Base-by-base conservation (phyloP, 2,329 filamentous ascomycete genomes). In the Exserohilum turcica region DNA sequence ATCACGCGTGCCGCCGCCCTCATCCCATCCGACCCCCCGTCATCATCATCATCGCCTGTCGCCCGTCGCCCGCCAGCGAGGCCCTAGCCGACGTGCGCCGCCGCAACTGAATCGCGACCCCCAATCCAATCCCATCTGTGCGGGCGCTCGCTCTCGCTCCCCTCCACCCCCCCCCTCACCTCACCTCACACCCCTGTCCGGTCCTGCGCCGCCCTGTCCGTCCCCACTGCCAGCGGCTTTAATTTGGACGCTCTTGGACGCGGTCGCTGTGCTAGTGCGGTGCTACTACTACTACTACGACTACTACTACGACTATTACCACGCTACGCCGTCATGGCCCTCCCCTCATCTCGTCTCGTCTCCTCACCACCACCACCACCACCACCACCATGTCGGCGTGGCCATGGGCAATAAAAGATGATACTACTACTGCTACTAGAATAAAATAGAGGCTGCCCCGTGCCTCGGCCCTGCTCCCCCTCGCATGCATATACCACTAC, bases 181-280 rank as follows among this genome's bases (percentile, higher is more conserved):
- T n/a, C n/a, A n/a, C n/a, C n/a, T n/a, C n/a, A n/a, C n/a, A n/a
- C n/a, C n/a, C n/a, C n/a, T n/a, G 62, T 59, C 64, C 62, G 65
- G 63, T 67, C 68, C 64, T 60, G 59, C 63, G 59, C 7, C 7
- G 21, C 63, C 65, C 62, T 66, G 63, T 56, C 39, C 36, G 56
- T 58, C 59, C 47, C 65, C 63, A 66, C 65, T 58, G 68, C 64
- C 63, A 67, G 57, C 67, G 67, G 69, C 71, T 71, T 74, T 74
- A 74, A 74, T 74, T 73, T 73, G 70, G 66, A 67, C 64, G 21
- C 21, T 7, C 21, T 24, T 4, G 21, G 21, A 24, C 21, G n/a
- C n/a, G n/a, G n/a, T n/a, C n/a, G n/a, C n/a, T n/a, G n/a, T n/a
- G n/a, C n/a, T n/a, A n/a, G n/a, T n/a, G n/a, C n/a, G n/a, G n/a